Evolutionary conservation across 177 flowering plant species (phyloP), one percentile per base, ranked within the genome.

Genomic region (Vitis hybrid): DNA sequence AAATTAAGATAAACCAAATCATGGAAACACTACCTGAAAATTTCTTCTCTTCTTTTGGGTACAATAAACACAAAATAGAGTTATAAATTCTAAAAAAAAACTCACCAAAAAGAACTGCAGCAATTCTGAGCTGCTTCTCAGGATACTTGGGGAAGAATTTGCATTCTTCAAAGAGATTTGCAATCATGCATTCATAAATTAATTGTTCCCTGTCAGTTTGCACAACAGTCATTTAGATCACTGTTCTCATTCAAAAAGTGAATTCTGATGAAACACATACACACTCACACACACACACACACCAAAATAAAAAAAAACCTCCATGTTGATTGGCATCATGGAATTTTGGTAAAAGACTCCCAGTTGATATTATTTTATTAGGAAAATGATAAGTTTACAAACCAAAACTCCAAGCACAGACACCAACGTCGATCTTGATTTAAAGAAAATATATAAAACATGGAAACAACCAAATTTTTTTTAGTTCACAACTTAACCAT

Each of bases 71-170:
- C 23, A 39, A 67, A 12, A 67, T 49, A 18, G 19, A 49, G 6
- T 30, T 51, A 11, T n/a, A 21, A 3, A 61, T 13, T n/a, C 21
- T 39, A 30, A 70, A 10, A 26, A 26, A 32, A 62, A 64, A 72
- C 89, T 82, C 69, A 96, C 99, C 99, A 81, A 93, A 89, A 54
- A 96, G 91, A 69, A 88, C 82, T 10, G 98, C 98, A 60, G 95
- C 93, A 72, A 96, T 87, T 77, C 80, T 92, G 19, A 96, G 89
- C 78, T 96, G 97, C 70, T 68, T 86, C 71, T 96, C 99, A 26
- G 99, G 99, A 78, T 93, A 96, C 80, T 86, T 92, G 50, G 92
- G 91, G 69, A 94, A 92, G 79, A 96, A 96, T 70, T 79, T 82
- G 82, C 89, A 92, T 76, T 92, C 99, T 70, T 96, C 99, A 75